These are phyloP conservation scores for Phyllosticta capitalensis DNA, from an alignment of 2,329 filamentous ascomycete genomes.

Conservation along the genomic window DNA sequence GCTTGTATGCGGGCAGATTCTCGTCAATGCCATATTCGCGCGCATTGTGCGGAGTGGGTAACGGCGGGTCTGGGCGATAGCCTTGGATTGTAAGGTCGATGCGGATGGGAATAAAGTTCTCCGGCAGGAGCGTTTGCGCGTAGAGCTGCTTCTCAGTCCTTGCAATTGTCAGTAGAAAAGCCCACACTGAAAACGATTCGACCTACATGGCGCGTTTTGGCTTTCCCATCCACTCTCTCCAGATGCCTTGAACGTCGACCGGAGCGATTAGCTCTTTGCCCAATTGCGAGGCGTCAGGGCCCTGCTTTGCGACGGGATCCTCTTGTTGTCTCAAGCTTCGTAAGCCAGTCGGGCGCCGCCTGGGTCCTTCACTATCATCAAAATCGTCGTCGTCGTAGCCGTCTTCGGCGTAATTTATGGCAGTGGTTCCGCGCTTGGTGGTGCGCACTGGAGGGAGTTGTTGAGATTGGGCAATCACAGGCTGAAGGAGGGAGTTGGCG, in stretches of 20 bases:
- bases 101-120: slow-evolving; percentile 88
- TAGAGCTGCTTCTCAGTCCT: slow-evolving; percentile 53
- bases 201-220: slow-evolving; percentile 40
- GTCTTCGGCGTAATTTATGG: slow-evolving; percentile 97
- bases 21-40: slow-evolving; percentile 55
- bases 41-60: slow-evolving; percentile 53
- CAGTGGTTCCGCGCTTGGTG: slow-evolving; percentile 93
- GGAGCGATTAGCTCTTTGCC: slow-evolving; percentile 74
- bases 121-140: slow-evolving; percentile 64
- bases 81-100: slow-evolving; percentile 88
- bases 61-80: slow-evolving; percentile 57
- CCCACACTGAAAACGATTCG: slow-evolving; percentile 13
- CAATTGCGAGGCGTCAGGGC: slow-evolving; percentile 62
- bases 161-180: background rate
- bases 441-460: slow-evolving; percentile 64
- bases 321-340: slow-evolving; percentile 68
- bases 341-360: slow-evolving; percentile 62
- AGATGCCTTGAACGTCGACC: slow-evolving; percentile 80
- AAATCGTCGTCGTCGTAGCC: slow-evolving; percentile 80
- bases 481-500: slow-evolving; percentile 83
- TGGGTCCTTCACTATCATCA: slow-evolving; percentile 60
- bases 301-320: slow-evolving; percentile 48
- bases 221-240: slow-evolving; percentile 92
- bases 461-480: slow-evolving; percentile 63
- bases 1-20: slow-evolving; percentile 66